These are phyloP conservation scores for Tremellales sp. DNA, from an alignment of 1,284 basidiomycete species.

Conservation along the genomic window DNA sequence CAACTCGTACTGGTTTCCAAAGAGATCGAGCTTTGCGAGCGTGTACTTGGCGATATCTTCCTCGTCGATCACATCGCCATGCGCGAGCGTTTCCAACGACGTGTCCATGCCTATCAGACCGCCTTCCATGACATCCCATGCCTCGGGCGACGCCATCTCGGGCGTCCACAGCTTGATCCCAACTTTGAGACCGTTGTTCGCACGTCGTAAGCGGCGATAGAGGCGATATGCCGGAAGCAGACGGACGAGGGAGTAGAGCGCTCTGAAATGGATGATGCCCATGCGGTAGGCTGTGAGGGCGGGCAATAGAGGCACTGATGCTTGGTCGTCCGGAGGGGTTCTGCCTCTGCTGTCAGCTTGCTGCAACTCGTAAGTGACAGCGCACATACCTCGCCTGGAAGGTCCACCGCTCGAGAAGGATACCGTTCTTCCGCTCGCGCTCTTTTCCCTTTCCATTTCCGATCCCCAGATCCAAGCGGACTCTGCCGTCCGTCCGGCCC, in stretches of 20 bases:
- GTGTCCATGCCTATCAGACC: constrained; percentile 38
- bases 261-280: constrained; percentile 46
- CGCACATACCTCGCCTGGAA: constrained; percentile 35
- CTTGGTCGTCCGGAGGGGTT: constrained; percentile 2
- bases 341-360: constrained; percentile 1
- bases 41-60: constrained; percentile 25
- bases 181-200: constrained; percentile 40
- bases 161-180: constrained; percentile 48
- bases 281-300: constrained; percentile 41
- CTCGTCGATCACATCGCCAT: constrained; percentile 11
- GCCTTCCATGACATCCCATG: constrained; percentile 45
- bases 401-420: constrained; percentile 47
- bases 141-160: constrained; percentile 35
- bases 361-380: neutral
- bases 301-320: constrained; percentile 27
- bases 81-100: constrained; percentile 29
- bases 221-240: constrained; percentile 42
- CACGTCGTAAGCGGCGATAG: constrained; percentile 35
- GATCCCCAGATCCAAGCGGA: constrained; percentile 26
- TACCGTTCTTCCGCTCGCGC: constrained; percentile 27
- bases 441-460: constrained; percentile 30
- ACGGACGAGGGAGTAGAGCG: constrained; percentile 40
- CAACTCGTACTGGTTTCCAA: constrained; percentile 37
- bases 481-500: constrained; percentile 27
- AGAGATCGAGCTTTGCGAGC: constrained; percentile 36